These are phyloP conservation scores for Colletotrichum tabaci DNA, from an alignment of 2,329 filamentous ascomycete genomes.

Conservation along the genomic window DNA sequence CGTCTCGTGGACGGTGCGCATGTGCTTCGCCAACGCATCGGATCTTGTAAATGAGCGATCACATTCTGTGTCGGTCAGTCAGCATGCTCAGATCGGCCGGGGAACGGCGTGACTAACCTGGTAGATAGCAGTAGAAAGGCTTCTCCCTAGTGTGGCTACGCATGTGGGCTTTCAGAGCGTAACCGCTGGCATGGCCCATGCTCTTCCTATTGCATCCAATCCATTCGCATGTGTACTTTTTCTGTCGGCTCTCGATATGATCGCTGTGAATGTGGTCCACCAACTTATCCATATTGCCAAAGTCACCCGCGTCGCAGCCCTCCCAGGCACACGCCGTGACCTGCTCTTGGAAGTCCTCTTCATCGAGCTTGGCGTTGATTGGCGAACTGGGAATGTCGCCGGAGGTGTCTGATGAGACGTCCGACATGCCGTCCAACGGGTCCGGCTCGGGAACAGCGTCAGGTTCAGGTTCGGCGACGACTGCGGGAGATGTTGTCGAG, in stretches of 20 bases:
- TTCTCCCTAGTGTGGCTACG: conserved; percentile 98
- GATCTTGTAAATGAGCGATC: conserved; percentile 97
- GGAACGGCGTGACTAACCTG: conserved; percentile 71
- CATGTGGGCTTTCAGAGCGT: conserved; percentile 97
- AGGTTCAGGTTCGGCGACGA: conserved; percentile 45
- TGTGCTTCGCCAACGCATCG: conserved; percentile 96
- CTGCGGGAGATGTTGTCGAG: conserved; percentile 62
- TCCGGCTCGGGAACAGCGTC: conserved; percentile 59
- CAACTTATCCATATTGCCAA: conserved; percentile 85
- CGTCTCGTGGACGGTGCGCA: conserved; percentile 98
- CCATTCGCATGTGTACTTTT: conserved; percentile 99
- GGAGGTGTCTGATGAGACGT: conserved; percentile 91
- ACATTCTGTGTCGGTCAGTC: conserved; percentile 78
- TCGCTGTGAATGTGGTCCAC: conserved; percentile 91
- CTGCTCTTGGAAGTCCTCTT: conserved; percentile 83
- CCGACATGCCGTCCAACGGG: conserved; percentile 72
- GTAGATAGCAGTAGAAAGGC: conserved; percentile 95
- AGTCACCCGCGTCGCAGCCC: conserved; percentile 78
- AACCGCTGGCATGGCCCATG: conserved; percentile 92
- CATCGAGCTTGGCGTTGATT: conserved; percentile 76
- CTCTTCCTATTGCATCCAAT: conserved; percentile 89
- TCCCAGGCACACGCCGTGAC: conserved; percentile 86
- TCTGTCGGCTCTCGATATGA: conserved; percentile 93
- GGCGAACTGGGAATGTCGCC: conserved; percentile 85
- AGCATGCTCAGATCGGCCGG: neutral